These are phyloP conservation scores for Angomonas ambiguus DNA, from an alignment of 208 protist species.

Conservation along the genomic window DNA sequence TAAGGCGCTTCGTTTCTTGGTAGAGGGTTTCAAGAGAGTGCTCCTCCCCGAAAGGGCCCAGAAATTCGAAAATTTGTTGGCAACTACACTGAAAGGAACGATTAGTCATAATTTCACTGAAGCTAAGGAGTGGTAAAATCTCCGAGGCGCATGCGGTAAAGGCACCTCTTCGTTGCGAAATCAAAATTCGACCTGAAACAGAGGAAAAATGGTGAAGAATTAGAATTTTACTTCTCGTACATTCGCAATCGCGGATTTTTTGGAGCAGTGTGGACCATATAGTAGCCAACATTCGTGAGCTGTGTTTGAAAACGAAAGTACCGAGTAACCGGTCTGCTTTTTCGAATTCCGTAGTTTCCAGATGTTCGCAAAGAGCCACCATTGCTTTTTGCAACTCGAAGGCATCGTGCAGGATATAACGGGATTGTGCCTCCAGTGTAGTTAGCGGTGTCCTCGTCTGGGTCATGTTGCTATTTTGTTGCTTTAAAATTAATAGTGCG, in stretches of 20 bases:
- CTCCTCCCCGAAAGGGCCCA: background rate
- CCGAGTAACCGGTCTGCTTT: background rate
- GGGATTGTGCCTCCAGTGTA: background rate
- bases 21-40: background rate
- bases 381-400: background rate
- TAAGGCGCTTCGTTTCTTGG: background rate
- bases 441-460: background rate
- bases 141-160: background rate
- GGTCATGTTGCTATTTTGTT: background rate
- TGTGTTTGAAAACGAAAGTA: background rate
- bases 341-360: background rate
- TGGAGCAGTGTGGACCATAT: background rate
- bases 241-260: background rate
- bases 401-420: background rate
- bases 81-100: background rate
- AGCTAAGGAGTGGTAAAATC: background rate
- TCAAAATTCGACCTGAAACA: background rate
- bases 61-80: background rate
- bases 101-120: background rate
- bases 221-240: background rate
- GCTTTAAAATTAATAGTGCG: background rate
- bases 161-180: background rate
- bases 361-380: background rate
- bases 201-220: constrained; percentile 3
- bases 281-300: background rate